Evolutionary conservation across 2,329 filamentous ascomycete species (phyloP), one percentile per base, ranked within the genome.

Genomic region (Colletotrichum lini): DNA sequence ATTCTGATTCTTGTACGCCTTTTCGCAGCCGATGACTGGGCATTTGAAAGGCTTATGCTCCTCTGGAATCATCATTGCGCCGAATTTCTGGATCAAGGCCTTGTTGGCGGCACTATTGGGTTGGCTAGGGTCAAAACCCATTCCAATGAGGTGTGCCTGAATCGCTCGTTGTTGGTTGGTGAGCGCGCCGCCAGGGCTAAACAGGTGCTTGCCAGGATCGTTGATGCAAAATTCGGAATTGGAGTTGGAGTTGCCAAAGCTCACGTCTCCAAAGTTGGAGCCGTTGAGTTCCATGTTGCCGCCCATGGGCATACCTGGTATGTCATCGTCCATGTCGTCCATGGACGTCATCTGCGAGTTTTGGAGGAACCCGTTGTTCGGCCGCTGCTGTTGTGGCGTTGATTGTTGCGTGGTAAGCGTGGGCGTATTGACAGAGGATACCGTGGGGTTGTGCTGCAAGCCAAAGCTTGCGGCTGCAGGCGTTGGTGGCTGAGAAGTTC

Each of bases 1-100:
- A 76, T 99, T 99, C 81, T 98, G 96, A 81, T 99, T 99, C 88
- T 99, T 99, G 85, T 99, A 99, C 0, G 96, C 96, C 86, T 99
- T 99, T 82, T 98, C 96, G 79, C 96, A 99, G 7, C 96, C 96
- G 80, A 99, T 97, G 61, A 99, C 96, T 1, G 96, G 96, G 78
- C 96, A 99, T 80, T 95, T 94, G 87, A 98, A 99, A 0, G 96
- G 96, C 83, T 98, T 99, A 78, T 97, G 94, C 80, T 99, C 96
- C 80, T 98, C 96, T 18, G 92, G 92, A 70, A 91, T 87, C 82
- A 91, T 87, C 79, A 92, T 84, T n/a, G 85, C 87, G 42, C 87
- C 87, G 65, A 90, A 84, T 60, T 88, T 85, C 74, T 90, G 87
- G 50, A 90, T 79, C n/a, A 90, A 79, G 23, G 84, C 82, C 67